These are phyloP conservation scores for Penicillium sp. DNA, from an alignment of 2,329 filamentous ascomycete genomes.

Conservation along the genomic window DNA sequence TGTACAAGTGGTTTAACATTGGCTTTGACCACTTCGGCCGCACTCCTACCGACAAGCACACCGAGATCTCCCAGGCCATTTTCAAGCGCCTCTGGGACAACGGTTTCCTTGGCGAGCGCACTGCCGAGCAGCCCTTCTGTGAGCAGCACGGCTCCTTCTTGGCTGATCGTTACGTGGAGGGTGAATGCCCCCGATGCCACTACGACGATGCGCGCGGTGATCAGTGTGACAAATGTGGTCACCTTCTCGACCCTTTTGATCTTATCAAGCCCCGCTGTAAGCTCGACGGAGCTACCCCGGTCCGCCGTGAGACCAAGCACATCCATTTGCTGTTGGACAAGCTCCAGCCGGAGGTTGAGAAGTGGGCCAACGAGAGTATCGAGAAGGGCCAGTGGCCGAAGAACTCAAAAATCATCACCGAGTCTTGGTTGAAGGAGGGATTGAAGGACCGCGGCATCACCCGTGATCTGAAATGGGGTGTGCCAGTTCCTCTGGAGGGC, in stretches of 20 bases:
- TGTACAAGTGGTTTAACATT: conserved; percentile 96
- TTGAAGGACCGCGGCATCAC: conserved; percentile 86
- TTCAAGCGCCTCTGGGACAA: conserved; percentile 86
- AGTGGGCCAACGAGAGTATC: conserved; percentile 73
- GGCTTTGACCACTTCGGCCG: conserved; percentile 93
- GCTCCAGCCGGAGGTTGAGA: conserved; percentile 71
- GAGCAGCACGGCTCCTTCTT: conserved; percentile 64
- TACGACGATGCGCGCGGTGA: conserved; percentile 70
- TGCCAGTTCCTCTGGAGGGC: conserved; percentile 57
- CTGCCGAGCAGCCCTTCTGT: conserved; percentile 87
- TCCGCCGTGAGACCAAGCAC: conserved; percentile 81
- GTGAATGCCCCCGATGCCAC: conserved; percentile 50
- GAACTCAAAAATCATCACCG: conserved; percentile 46
- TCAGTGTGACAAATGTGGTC: conserved; percentile 73
- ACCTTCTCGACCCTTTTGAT: conserved; percentile 68
- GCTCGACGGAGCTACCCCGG: conserved; percentile 77
- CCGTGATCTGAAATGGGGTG: conserved; percentile 88
- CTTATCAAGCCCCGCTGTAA: conserved; percentile 88
- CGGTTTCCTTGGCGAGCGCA: conserved; percentile 81
- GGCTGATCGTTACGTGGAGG: conserved; percentile 67
- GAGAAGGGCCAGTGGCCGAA: conserved; percentile 60
- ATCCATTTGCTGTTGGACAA: conserved; percentile 85
- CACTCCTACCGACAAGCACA: conserved; percentile 85
- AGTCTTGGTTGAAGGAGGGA: conserved; percentile 64
- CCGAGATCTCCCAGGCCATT: conserved; percentile 87